phyloP scores from a whole-genome alignment of 1,284 basidiomycete genomes.

The Ganoderma sp. region DNA sequence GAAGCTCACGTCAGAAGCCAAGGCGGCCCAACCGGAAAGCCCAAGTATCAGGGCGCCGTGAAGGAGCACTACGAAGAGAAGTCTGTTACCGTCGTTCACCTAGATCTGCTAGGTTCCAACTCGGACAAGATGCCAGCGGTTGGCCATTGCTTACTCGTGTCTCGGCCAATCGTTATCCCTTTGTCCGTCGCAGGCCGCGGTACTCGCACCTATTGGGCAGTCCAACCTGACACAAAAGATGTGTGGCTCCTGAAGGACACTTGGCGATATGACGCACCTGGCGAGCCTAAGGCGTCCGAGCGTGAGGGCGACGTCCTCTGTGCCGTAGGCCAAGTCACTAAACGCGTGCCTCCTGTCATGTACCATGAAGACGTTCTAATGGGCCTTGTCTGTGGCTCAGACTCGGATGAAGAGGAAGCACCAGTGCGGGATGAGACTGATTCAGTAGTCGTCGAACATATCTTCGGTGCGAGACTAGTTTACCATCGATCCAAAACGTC shows the following conservation, averaged over 20 bases:
- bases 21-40: background rate
- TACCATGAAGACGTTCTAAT: constrained; percentile 21
- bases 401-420: too few species aligned
- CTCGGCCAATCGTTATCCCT: constrained; percentile 13
- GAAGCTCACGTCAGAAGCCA: background rate
- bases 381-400: too few species aligned
- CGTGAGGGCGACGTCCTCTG: constrained; percentile 25
- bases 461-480: background rate
- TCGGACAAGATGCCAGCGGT: too few species aligned
- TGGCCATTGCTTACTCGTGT: constrained; percentile 9
- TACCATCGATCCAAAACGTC: background rate
- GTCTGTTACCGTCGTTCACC: too few species aligned
- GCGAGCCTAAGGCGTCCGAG: background rate
- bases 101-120: too few species aligned
- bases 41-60: background rate
- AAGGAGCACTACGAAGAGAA: constrained; percentile 5
- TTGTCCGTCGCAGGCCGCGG: constrained; percentile 14
- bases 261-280: constrained; percentile 12
- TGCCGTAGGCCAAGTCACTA: too few species aligned
- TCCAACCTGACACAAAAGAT: background rate
- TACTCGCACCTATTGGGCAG: constrained; percentile 27
- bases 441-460: background rate
- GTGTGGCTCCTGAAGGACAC: constrained; percentile 22
- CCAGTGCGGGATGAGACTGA: background rate
- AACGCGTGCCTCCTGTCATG: constrained; percentile 20